Base-by-base conservation (phyloP, 2,329 filamentous ascomycete species). In the Fonsecaea monophora region DNA sequence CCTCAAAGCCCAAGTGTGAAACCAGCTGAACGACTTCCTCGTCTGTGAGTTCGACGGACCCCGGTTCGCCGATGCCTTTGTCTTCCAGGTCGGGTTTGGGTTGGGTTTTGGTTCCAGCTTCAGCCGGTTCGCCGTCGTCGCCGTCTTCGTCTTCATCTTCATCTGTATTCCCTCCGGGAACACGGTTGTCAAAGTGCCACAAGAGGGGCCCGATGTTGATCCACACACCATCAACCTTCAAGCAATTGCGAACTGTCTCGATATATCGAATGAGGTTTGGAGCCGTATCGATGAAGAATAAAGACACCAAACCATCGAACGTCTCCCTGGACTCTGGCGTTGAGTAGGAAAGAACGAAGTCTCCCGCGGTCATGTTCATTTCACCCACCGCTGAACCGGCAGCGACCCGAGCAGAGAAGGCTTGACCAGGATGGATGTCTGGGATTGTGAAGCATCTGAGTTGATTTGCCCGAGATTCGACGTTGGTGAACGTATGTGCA, bases 241-340 rank as follows among this genome's bases (percentile, higher is more conserved):
- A 84, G 74, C 94, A 96, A 75, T 91, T 86, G 50, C 81, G 82
- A 62, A 98, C 91, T 1, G 93, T 89, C 75, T 96, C 89, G 38
- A 99, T 87, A 76, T 99, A 99, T 1, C 90, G 87, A 62, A 98
- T 90, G 37, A 97, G 77, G 76, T 99, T 98, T 1, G 94, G 94
- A 2, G 95, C 95, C 1, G 95, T 99, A 77, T 99, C 96, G 65
- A 99, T 90, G 81, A 99, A 99, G 81, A 98, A 99, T 10, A 97
- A 91, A 2, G 91, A 92, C 0, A 92, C 89, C 1, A 98, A 92
- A 0, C 90, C 93, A 74, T 97, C 89, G 77, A 93, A 98, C 0
- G 78, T 74, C 0, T 84, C 84, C 8, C 80, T 78, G 72, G 91
- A 86, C 0, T 86, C 84, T 0, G 85, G 82, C 65, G 89, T 84